Evolutionary conservation across 179 eudicot species (phyloP), one percentile per base, ranked within the genome.

Genomic region (Patellifolia procumbens): DNA sequence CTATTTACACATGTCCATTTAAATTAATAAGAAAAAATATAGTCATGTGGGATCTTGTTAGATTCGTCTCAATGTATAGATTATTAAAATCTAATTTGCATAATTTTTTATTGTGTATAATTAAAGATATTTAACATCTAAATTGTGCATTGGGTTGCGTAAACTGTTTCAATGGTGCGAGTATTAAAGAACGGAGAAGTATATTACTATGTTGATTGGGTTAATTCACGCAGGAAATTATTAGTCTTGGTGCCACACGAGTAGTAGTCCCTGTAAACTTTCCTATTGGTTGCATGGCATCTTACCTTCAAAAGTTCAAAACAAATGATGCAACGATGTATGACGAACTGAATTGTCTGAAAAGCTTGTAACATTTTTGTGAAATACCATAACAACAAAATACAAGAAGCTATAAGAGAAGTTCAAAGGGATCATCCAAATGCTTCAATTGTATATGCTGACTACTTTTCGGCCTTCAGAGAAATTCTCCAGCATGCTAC

Each of bases 301-400:
- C 39, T 3, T 64, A 34, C 31, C 71, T 78, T 0, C 61, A 77
- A 4, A 19, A 7, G 5, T 80, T 78, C 43, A 16, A 42, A 42
- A 58, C 79, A 20, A 39, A 80, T 9, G 76, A 76, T 16, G 7
- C 64, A 12, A 37, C 55, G 3, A 62, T 73, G 60, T 83, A 80
- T 31, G 86, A 81, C n/a, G 77, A 83, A 7, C 67, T 62, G 19
- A 26, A 42, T n/a, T 83, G 86, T 58, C 67, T 83, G 32, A 74
- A 60, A 24, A 6, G 28, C 12, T 28, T 77, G 45, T n/a, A 84
- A 84, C 53, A 51, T 51, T 0, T 61, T 81, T 10, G 76, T 82
- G 7, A 28, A 28, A 31, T 67, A 45, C 43, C 82, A 84, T 10
- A 84, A 84, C 31, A 70, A 39, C 29, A 61, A 74, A 0, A 15